Conservation (phyloP, 345 rosid species). For the Citrus glauca region DNA sequence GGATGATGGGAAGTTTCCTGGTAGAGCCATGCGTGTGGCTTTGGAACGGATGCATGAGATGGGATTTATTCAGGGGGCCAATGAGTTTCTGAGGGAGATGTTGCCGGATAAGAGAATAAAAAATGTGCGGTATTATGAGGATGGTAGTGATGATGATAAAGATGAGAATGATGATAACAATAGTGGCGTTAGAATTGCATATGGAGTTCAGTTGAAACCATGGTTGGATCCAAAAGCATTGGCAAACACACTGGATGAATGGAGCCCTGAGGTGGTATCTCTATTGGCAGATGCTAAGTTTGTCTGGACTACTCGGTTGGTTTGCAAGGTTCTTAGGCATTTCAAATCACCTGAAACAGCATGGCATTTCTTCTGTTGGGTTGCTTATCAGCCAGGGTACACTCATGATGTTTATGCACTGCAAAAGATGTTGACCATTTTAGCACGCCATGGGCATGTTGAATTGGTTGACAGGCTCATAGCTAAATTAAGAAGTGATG, state of each 20-base stretch:
- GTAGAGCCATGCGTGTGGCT: constrained; percentile 46
- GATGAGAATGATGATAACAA: constrained; percentile 25
- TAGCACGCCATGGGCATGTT: constrained; percentile 65
- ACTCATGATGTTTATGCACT: constrained; percentile 73
- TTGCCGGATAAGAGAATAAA: constrained; percentile 68
- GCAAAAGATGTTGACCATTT: constrained; percentile 71
- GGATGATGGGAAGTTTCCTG: constrained; percentile 64
- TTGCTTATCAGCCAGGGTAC: constrained; percentile 77
- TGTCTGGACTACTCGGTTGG: constrained; percentile 84
- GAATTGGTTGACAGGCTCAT: constrained; percentile 69
- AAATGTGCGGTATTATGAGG: constrained; percentile 34
- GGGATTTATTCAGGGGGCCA: constrained; percentile 51
- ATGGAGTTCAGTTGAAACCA: constrained; percentile 57
- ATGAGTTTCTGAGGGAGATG: constrained; percentile 55
- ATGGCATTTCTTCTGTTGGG: constrained; percentile 94
- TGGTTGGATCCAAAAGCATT: constrained; percentile 90
- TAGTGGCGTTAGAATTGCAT: constrained; percentile 12
- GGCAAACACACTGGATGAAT: constrained; percentile 59
- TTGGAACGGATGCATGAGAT: constrained; percentile 56
- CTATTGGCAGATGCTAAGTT: constrained; percentile 61
- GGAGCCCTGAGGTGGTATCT: constrained; percentile 63
- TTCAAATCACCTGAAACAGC: constrained; percentile 66
- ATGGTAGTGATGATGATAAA: constrained; percentile 28
- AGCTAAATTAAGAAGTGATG: constrained; percentile 57
- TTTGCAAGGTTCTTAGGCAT: constrained; percentile 76